Base-by-base conservation (phyloP, 495 filamentous ascomycete genomes). In the Neurospora discreta region DNA sequence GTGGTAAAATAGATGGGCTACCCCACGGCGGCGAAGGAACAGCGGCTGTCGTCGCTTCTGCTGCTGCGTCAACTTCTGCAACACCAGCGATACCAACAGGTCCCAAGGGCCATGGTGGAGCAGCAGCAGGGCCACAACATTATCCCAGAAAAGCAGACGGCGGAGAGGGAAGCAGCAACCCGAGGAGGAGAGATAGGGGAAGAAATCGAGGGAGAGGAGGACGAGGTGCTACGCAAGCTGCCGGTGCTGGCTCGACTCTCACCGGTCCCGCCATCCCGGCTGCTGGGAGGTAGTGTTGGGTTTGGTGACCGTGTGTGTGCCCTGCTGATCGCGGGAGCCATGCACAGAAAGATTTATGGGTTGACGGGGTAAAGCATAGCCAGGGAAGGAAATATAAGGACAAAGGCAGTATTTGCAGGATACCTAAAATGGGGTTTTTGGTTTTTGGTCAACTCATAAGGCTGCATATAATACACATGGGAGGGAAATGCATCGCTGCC, bases 1-100 rank as follows among this genome's bases (percentile, higher is more conserved):
- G 76, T 72, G 16, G 78, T 76, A 76, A 80, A 74, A 74, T 73
- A 40, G 67, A 58, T 10, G 46, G 43, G 36, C 70, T 71, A 46
- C 68, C 71, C 26, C 16, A 42, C 18, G 60, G 71, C 18, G 68
- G 71, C 18, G 68, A 70, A 36, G 52, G 60, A 39, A 41, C 39
- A 58, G 46, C 18, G 15, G 39, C 4, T 23, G 71, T 42, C 5
- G 43, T 36, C 33, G 33, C 33, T 36, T 5, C 43, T 30, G 26
- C 23, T 60, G 46, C 7, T 65, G 15, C 26, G 6, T 33, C 52
- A 65, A 18, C 26, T 0, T 65, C 52, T 3, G 23, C 46, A 36
- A 65, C 52, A 26, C 23, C 11, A 36, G 52, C 52, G 52, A 65
- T 65, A 33, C 52, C 26, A 16, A 65, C 52, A 65, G 52, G 52